Conservation (phyloP, 495 filamentous ascomycete species). For the Penicillium pancosmium region DNA sequence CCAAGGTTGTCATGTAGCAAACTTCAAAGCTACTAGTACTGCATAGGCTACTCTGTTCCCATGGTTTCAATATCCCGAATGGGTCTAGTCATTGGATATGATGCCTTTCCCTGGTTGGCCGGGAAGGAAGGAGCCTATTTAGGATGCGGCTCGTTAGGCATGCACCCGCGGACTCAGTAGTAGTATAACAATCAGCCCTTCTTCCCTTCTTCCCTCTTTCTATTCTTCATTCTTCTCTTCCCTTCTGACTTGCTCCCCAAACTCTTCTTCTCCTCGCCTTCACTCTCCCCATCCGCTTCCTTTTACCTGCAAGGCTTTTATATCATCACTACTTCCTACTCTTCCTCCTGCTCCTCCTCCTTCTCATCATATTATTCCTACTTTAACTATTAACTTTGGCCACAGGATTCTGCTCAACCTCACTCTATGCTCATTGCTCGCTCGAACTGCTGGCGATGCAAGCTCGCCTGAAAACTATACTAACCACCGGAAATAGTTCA, state of each 20-base stretch:
- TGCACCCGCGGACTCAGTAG: background rate
- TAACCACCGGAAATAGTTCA: background rate
- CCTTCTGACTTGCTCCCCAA: background rate
- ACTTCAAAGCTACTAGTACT: too few relatives aligned
- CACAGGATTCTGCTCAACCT: background rate
- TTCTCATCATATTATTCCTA: too few relatives aligned
- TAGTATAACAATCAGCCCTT: background rate
- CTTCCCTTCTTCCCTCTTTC: background rate
- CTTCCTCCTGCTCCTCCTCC: too few relatives aligned
- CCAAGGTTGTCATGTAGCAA: too few relatives aligned
- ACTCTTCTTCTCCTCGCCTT: background rate
- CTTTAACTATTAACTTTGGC: background rate
- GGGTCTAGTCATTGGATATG: too few relatives aligned
- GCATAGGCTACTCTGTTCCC: too few relatives aligned
- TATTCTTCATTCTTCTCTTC: background rate
- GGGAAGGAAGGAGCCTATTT: background rate
- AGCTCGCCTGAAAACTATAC: background rate
- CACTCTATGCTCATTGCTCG: background rate
- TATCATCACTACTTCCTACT: too few relatives aligned
- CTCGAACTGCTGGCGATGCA: background rate
- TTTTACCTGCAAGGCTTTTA: too few relatives aligned
- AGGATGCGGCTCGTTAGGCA: background rate
- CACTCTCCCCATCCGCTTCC: background rate
- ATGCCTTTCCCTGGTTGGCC: too few relatives aligned
- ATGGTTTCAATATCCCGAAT: too few relatives aligned